Evolutionary conservation across 192 early-diverging fungal genomes (phyloP).

Genomic region (Linnemannia elongata): DNA sequence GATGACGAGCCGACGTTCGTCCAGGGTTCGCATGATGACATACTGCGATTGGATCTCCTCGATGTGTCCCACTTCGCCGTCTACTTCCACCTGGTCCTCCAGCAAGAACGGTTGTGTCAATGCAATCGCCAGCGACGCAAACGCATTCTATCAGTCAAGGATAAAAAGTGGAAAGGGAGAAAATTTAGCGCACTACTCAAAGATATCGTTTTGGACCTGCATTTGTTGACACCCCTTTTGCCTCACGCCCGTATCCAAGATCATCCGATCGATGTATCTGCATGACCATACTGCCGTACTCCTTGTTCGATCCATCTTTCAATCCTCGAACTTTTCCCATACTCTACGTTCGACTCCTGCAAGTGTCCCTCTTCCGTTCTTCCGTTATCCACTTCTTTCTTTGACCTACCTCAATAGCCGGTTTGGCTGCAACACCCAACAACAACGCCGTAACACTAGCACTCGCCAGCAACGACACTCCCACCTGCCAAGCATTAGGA

Average conservation of each 20-base stretch:
- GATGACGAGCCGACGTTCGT: slow-evolving; percentile 55
- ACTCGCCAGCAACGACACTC: slow-evolving; percentile 54
- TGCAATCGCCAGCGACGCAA: slow-evolving; percentile 60
- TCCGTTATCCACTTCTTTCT: no score
- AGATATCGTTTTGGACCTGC: not conserved
- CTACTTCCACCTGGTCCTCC: slow-evolving; percentile 53
- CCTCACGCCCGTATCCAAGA: not conserved
- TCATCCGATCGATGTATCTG: not conserved
- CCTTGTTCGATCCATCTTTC: not conserved
- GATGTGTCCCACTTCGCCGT: slow-evolving; percentile 47
- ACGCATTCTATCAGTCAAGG: slow-evolving; percentile 30
- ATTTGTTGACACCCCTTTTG: not conserved
- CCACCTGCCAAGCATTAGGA: slow-evolving; percentile 58
- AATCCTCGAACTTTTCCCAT: not conserved
- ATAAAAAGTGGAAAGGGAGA: not conserved
- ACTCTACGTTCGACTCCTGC: not conserved
- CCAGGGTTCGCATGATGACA: slow-evolving; percentile 51
- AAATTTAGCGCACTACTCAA: not conserved
- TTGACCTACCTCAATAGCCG: slow-evolving; percentile 47
- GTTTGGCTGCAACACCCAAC: slow-evolving; percentile 58
- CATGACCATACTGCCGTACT: not conserved
- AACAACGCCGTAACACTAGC: slow-evolving; percentile 58
- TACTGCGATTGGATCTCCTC: slow-evolving; percentile 62
- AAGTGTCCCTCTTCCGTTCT: no score
- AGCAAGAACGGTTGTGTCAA: slow-evolving; percentile 60